Conservation (phyloP, 2,329 filamentous ascomycete genomes). For the Zalaria obscura region DNA sequence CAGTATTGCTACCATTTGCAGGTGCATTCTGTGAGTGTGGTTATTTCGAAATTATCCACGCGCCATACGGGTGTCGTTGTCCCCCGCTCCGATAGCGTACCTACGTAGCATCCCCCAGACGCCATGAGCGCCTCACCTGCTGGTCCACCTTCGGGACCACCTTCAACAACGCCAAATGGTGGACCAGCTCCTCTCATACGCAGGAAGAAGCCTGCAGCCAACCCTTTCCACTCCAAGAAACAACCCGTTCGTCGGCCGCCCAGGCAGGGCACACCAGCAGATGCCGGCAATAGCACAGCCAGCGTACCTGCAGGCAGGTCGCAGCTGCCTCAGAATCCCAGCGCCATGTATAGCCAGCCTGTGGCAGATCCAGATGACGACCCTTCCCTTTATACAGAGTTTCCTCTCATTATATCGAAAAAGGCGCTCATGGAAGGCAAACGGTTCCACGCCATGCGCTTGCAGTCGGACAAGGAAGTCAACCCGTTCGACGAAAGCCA, state of each 20-base stretch:
- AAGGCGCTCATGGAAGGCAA: slow-evolving; percentile 63
- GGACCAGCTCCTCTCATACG: slow-evolving; percentile 16
- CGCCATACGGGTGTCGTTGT: too few species aligned
- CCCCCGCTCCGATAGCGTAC: too few species aligned
- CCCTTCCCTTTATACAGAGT: slow-evolving; percentile 30
- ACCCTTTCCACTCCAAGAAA: slow-evolving; percentile 14
- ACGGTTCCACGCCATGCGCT: slow-evolving; percentile 76
- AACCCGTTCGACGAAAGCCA: slow-evolving; percentile 64
- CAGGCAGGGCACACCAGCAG: slow-evolving; percentile 3
- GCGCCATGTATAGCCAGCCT: background rate
- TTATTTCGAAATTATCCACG: too few species aligned
- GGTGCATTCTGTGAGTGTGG: too few species aligned
- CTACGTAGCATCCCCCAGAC: too few species aligned
- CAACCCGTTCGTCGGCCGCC: slow-evolving; percentile 13
- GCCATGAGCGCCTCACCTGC: slow-evolving; percentile 21
- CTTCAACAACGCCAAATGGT: slow-evolving; percentile 21
- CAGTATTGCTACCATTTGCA: too few species aligned
- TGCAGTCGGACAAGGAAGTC: slow-evolving; percentile 34
- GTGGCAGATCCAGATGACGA: slow-evolving; percentile 9
- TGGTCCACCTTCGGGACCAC: slow-evolving; percentile 14
- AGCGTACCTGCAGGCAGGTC: slow-evolving; percentile 3
- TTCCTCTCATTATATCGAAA: slow-evolving; percentile 71
- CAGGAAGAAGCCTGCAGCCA: slow-evolving; percentile 19
- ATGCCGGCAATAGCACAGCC: slow-evolving; percentile 1
- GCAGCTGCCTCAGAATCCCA: slow-evolving; percentile 2